These are phyloP conservation scores for Phytophthora fragariae DNA, from an alignment of 352 stramenopile genomes.

Conservation along the genomic window DNA sequence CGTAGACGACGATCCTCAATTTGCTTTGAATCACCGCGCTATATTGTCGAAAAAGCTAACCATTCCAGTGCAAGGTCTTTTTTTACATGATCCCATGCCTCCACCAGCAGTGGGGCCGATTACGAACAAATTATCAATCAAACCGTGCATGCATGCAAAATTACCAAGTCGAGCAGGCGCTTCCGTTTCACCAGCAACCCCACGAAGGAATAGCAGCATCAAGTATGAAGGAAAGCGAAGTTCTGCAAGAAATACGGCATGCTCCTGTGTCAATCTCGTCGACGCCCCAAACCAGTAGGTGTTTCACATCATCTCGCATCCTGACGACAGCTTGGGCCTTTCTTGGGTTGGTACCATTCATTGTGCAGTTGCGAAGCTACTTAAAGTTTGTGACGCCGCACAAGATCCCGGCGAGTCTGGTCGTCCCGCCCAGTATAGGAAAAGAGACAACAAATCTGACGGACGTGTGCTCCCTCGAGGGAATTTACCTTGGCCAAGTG, in stretches of 20 bases:
- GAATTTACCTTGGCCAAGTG: slow-evolving; percentile 17
- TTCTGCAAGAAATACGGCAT: background rate
- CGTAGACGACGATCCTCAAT: background rate
- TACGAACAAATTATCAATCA: slow-evolving; percentile 12
- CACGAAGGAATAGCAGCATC: background rate
- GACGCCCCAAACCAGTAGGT: background rate
- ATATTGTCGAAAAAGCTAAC: slow-evolving; percentile 17
- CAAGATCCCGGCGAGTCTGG: slow-evolving; percentile 5
- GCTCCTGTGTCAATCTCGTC: background rate
- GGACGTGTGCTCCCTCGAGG: slow-evolving; percentile 1
- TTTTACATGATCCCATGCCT: slow-evolving; percentile 8
- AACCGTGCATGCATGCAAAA: background rate
- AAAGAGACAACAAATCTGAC: background rate
- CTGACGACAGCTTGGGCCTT: slow-evolving; percentile 6
- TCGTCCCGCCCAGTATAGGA: background rate
- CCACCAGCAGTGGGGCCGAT: slow-evolving; percentile 11
- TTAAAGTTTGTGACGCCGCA: slow-evolving; percentile 17
- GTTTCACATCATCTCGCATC: background rate
- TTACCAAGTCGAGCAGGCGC: background rate
- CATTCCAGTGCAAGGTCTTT: slow-evolving; percentile 9
- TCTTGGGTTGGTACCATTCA: slow-evolving; percentile 5
- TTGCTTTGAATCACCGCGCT: slow-evolving; percentile 8
- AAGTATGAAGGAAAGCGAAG: background rate
- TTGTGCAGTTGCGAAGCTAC: slow-evolving; percentile 17
- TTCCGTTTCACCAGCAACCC: background rate